Evolutionary conservation across 495 filamentous ascomycete genomes (phyloP).

Genomic region (Neurospora pannonica): DNA sequence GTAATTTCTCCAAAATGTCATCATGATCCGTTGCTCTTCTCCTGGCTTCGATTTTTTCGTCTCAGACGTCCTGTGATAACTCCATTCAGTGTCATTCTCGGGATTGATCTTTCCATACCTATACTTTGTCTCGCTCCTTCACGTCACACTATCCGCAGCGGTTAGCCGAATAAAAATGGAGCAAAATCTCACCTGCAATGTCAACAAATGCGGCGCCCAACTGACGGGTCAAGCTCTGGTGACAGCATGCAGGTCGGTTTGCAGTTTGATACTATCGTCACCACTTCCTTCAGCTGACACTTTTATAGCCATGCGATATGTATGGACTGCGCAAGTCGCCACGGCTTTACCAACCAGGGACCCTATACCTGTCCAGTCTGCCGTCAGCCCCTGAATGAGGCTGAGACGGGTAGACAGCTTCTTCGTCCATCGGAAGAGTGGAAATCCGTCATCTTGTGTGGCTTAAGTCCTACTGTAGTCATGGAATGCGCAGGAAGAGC

Average conservation of each 20-base stretch:
- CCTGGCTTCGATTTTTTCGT: background rate
- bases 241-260: conserved; percentile 73
- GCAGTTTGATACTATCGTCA: background rate
- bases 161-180: conserved; percentile 46
- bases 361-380: conserved; percentile 74
- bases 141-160: background rate
- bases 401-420: conserved; percentile 57
- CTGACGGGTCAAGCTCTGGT: conserved; percentile 73
- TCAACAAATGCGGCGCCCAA: conserved; percentile 64
- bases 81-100: background rate
- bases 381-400: conserved; percentile 53
- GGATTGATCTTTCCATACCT: background rate
- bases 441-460: conserved; percentile 83
- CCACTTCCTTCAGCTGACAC: background rate
- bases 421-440: conserved; percentile 88
- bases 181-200: conserved; percentile 68
- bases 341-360: conserved; percentile 53
- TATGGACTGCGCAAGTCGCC: conserved; percentile 56
- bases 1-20: background rate
- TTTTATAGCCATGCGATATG: conserved; percentile 75
- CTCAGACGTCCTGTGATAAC: background rate
- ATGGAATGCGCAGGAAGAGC: conserved; percentile 86
- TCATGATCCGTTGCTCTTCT: background rate
- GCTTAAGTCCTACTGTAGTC: conserved; percentile 71
- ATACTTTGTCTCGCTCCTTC: background rate